These are phyloP conservation scores for Nigrospora osmanthi DNA, from an alignment of 2,329 filamentous ascomycete genomes.

Conservation along the genomic window DNA sequence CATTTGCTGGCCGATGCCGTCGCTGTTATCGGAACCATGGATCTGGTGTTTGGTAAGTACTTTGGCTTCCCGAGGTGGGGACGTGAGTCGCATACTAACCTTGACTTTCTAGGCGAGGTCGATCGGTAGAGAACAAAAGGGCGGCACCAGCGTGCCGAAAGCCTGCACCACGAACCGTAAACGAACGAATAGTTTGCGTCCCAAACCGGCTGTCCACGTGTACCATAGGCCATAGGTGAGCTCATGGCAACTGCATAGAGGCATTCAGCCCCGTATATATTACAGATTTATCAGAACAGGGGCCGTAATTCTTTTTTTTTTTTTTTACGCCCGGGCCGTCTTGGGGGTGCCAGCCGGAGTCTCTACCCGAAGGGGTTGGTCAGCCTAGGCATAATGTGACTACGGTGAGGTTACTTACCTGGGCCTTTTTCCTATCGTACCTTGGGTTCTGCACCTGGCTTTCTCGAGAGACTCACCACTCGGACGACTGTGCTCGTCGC, in stretches of 20 bases:
- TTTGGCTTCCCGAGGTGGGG: not conserved
- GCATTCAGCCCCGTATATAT: conserved; percentile 6
- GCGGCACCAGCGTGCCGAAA: conserved; percentile 2
- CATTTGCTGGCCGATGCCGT: conserved; percentile 95
- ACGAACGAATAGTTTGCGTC: conserved; percentile 2
- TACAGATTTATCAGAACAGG: conserved; percentile 1
- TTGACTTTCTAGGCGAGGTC: conserved; percentile 43
- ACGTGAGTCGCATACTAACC: conserved; percentile 21
- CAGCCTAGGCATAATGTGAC: not conserved
- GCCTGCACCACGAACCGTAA: not conserved
- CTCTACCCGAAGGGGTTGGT: not conserved
- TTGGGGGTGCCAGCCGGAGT: not conserved
- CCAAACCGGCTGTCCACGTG: conserved; percentile 14
- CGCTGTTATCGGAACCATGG: conserved; percentile 87
- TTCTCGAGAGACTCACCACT: not conserved
- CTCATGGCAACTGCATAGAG: conserved; percentile 5
- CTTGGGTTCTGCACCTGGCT: not conserved
- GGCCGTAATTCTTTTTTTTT: not conserved
- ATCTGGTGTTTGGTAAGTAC: conserved; percentile 75
- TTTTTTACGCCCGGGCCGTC: not conserved
- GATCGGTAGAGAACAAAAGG: conserved; percentile 38
- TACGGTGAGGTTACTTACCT: not conserved
- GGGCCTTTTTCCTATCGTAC: not conserved
- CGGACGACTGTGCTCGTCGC: not conserved
- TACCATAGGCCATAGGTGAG: conserved; percentile 16